Evolutionary conservation across 2,329 filamentous ascomycete species (phyloP).

Genomic region (Fusarium transvaalense): DNA sequence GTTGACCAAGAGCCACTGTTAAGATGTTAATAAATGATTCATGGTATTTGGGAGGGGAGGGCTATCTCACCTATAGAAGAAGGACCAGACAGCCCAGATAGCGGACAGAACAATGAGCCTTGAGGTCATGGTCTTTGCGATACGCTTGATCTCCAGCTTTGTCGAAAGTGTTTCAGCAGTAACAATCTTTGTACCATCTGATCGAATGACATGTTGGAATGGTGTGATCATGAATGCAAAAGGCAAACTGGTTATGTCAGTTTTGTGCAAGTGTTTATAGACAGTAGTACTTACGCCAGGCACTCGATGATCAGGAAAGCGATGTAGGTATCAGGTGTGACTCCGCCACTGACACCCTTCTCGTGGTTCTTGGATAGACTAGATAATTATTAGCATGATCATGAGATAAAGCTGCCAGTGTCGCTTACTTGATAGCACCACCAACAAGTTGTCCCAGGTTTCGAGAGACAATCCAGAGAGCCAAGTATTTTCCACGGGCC

Average conservation of each 20-base stretch:
- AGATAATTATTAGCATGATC: neutral
- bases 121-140: constrained; percentile 21
- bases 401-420: fast-evolving
- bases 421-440: constrained; percentile 11
- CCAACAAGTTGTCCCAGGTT: constrained; percentile 19
- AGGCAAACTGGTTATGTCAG: neutral
- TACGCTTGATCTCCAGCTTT: constrained; percentile 13
- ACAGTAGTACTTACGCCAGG: neutral
- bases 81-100: constrained; percentile 13
- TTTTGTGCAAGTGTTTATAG: fast-evolving
- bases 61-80: constrained; percentile 7
- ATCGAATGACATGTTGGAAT: constrained; percentile 16
- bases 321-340: constrained; percentile 14
- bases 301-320: constrained; percentile 23
- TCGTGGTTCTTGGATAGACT: constrained; percentile 20
- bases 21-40: fast-evolving
- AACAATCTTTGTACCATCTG: constrained; percentile 18
- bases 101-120: constrained; percentile 6
- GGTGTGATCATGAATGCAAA: constrained; percentile 22
- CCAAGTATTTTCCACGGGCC: constrained; percentile 60
- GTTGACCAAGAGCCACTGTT: constrained; percentile 21
- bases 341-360: constrained; percentile 15
- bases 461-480: constrained; percentile 14
- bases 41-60: fast-evolving
- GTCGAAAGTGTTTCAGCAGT: constrained; percentile 15